Evolutionary conservation across 257 asterid genomes (phyloP), one percentile per base, ranked within the genome.

Genomic region (Haberlea rhodopensis): DNA sequence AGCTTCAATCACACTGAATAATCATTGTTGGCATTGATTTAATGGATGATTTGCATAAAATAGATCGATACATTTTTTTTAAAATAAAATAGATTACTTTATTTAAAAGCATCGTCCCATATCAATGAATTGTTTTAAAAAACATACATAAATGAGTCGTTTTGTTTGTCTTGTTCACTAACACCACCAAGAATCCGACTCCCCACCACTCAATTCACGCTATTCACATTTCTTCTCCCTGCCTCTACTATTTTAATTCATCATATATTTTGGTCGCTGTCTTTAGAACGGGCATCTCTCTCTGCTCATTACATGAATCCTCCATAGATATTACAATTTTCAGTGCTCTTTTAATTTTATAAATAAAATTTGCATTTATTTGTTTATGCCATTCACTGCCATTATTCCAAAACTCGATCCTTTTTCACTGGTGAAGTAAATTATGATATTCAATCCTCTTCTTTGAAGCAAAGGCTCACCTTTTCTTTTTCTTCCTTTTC

Each of bases 381-480:
- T 64, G 72, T 73, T 32, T 62, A 68, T 18, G 60, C 73, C 63
- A 82, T 69, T 71, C 71, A 70, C 75, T 46, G 59, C 73, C 43
- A 62, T 49, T 37, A 20, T 61, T 61, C 45, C 73, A 62, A 79
- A 49, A 16, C 74, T 56, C 46, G 16, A 66, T 32, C 62, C 66
- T 66, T 70, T 75, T 57, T 78, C 80, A 53, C 77, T 34, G 56
- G 51, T 51, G 70, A 53, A 69, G 62, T 69, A 27, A 75, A 37
- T 37, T 37, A 37, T 37, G 11, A 37, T 37, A 81, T 76, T 75
- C 82, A 74, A 67, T n/a, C 79, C 85, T 71, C 80, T 55, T 52
- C 79, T 59, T 66, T 51, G 74, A 88, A 88, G 95, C 91, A 84
- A 89, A 90, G 89, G 46, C 10, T 73, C 60, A 82, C 75, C 53